Percentiles rank a stretch among this genome's conserved stretches.
Evolutionary conservation across 1,284 basidiomycete genomes (phyloP).

Genomic region (Uromyces viciae-fabae): DNA sequence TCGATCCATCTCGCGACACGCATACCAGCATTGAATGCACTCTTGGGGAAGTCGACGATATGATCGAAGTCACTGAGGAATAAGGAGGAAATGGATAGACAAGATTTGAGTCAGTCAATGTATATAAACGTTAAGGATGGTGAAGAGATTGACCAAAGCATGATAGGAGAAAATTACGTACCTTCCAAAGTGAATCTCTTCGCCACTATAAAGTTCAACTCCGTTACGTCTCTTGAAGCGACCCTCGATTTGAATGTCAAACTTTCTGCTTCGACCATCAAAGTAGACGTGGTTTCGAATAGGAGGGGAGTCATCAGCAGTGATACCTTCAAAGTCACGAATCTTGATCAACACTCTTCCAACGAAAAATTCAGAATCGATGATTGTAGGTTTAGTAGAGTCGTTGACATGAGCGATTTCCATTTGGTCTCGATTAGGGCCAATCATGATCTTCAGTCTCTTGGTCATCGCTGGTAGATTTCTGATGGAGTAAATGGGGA

Average conservation of each 20-base stretch:
- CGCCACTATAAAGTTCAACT: slow-evolving; percentile 49
- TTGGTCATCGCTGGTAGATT: slow-evolving; percentile 45
- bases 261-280: slow-evolving; percentile 54
- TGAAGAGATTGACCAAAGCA: not conserved
- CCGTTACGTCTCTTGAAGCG: slow-evolving; percentile 53
- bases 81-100: not conserved
- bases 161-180: not conserved
- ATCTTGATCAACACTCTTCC: slow-evolving; percentile 57
- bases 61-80: slow-evolving; percentile 50
- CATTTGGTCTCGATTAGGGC: slow-evolving; percentile 54
- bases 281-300: slow-evolving; percentile 50
- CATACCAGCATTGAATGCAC: slow-evolving; percentile 57
- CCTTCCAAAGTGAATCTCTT: slow-evolving; percentile 51
- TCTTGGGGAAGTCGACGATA: slow-evolving; percentile 51
- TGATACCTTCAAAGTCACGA: slow-evolving; percentile 54
- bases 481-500: slow-evolving; percentile 9
- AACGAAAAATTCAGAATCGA: slow-evolving; percentile 55
- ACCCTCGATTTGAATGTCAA: slow-evolving; percentile 58
- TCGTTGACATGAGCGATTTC: slow-evolving; percentile 55
- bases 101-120: not conserved
- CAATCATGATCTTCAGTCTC: slow-evolving; percentile 54
- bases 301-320: slow-evolving; percentile 49
- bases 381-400: slow-evolving; percentile 54
- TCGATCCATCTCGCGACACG: slow-evolving; percentile 55
- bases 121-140: slow-evolving; percentile 48